Base-by-base conservation (phyloP, 306 rosid genomes). In the Ziziphus jujuba region DNA sequence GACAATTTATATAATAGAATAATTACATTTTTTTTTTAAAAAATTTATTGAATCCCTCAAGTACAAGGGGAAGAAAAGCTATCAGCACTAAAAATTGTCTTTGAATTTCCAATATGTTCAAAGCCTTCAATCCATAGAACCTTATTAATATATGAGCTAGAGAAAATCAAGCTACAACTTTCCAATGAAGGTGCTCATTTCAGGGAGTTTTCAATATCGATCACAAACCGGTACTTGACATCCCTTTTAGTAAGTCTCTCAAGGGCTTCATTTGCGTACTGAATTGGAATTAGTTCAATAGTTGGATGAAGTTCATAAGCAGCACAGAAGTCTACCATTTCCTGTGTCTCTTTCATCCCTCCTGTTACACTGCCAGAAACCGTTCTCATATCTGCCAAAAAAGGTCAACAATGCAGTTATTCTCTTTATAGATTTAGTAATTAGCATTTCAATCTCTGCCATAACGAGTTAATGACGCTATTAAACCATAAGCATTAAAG, bases 251-350 rank as follows among this genome's bases (percentile, higher is more conserved):
- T 56, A 25, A 92, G 76, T 84, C 98, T 85, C 52, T 87, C 88
- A 47, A 92, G 77, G n/a, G 96, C 98, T 77, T 92, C 97, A 65
- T 83, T 89, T 11, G 85, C 84, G 71, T 84, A 87, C n/a, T 88
- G 84, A 44, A 92, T 87, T 50, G 93, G 97, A 76, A 92, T 63
- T 55, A 92, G 80, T 80, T 92, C 95, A 61, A 92, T 87, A 28
- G 72, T 80, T 20, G 96, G 97, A 61, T 89, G 59, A 60, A 92
- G 74, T 54, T 36, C 80, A 0, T 80, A 73, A 66, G 87, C 80
- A 54, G 88, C 96, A 78, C 96, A 92, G 63, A 87, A 87, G 78
- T 87, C 80, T 11, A 87, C 67, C 97, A 90, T 90, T 79, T 90
- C 97, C 50, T 84, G 89, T 0, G 34, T 87, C 56, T 81, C 89